Conservation (phyloP, 805 yeast species). For the Pichia paraexigua region DNA sequence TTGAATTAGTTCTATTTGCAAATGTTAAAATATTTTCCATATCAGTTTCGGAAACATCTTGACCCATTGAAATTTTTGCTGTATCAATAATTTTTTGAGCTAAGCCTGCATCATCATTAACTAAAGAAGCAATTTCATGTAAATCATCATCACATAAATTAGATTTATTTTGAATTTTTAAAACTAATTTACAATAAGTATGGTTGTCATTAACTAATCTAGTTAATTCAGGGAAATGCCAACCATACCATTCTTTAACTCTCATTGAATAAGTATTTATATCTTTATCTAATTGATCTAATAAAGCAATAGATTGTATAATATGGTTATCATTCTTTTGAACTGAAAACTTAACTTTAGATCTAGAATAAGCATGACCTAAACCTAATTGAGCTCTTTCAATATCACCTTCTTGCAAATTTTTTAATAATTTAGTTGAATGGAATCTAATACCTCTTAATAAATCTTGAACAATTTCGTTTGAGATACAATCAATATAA, state of each 20-base stretch:
- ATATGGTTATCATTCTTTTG: slow-evolving; percentile 99
- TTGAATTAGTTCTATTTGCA: slow-evolving; percentile 87
- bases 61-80: slow-evolving; percentile 98
- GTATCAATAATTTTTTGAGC: slow-evolving; percentile 91
- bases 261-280: slow-evolving; percentile 96
- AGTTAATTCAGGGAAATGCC: slow-evolving; percentile 98
- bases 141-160: slow-evolving; percentile 70
- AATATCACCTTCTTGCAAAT: slow-evolving; percentile 87
- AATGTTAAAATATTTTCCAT: slow-evolving; percentile 85
- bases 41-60: slow-evolving; percentile 91
- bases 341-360: slow-evolving; percentile 97
- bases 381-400: slow-evolving; percentile 98
- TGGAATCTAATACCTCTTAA: slow-evolving; percentile 91
- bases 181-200: slow-evolving; percentile 72
- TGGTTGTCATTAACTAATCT: slow-evolving; percentile 86
- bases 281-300: slow-evolving; percentile 97
- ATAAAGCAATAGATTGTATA: slow-evolving; percentile 95
- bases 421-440: slow-evolving; percentile 82
- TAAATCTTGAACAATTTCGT: slow-evolving; percentile 90
- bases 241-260: slow-evolving; percentile 96
- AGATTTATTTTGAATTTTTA: slow-evolving; percentile 81
- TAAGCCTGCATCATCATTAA: slow-evolving; percentile 84
- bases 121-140: slow-evolving; percentile 86
- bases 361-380: slow-evolving; percentile 98
- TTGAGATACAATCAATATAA: slow-evolving; percentile 80